A percentile compares a stretch with the other conserved stretches of the same genome.
Conservation (phyloP, 306 rosid species). For the Begonia masoniana region DNA sequence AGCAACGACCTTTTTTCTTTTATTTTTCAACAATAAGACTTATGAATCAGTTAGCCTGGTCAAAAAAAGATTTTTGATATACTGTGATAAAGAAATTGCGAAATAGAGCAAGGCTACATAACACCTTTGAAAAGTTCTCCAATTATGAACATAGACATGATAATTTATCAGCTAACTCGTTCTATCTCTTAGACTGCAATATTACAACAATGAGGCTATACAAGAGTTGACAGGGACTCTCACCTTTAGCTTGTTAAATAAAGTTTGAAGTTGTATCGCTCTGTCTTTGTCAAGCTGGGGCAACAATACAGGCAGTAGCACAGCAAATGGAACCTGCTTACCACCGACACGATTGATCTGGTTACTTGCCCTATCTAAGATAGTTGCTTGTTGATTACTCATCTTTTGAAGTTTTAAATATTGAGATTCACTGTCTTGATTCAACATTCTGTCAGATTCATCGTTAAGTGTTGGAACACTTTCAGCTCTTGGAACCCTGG, state of each 20-base stretch:
- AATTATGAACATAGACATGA: too few species aligned
- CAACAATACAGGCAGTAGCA: constrained; percentile 57
- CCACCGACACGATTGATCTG: constrained; percentile 16
- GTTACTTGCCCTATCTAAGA: constrained; percentile 35
- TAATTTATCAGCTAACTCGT: too few species aligned
- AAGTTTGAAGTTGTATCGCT: constrained; percentile 67
- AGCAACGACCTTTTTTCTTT: too few species aligned
- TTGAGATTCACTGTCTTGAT: constrained; percentile 49
- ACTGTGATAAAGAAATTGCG: too few species aligned
- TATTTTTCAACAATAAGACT: too few species aligned
- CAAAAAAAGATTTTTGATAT: too few species aligned
- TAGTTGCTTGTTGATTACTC: constrained; percentile 78
- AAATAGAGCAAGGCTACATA: too few species aligned
- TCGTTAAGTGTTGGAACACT: constrained; percentile 26
- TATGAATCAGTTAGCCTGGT: too few species aligned
- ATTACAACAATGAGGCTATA: too few species aligned
- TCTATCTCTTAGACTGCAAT: too few species aligned
- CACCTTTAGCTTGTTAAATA: constrained; percentile 67
- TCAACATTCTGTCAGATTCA: constrained; percentile 34
- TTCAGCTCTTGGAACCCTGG: constrained; percentile 29
- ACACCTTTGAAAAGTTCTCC: too few species aligned
- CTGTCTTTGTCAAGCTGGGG: constrained; percentile 79
- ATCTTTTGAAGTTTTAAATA: constrained; percentile 79
- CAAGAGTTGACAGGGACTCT: too few species aligned
- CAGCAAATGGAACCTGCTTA: constrained; percentile 75